Conservation (phyloP, 192 early-diverging fungal species). For the Coemansia sp. region DNA sequence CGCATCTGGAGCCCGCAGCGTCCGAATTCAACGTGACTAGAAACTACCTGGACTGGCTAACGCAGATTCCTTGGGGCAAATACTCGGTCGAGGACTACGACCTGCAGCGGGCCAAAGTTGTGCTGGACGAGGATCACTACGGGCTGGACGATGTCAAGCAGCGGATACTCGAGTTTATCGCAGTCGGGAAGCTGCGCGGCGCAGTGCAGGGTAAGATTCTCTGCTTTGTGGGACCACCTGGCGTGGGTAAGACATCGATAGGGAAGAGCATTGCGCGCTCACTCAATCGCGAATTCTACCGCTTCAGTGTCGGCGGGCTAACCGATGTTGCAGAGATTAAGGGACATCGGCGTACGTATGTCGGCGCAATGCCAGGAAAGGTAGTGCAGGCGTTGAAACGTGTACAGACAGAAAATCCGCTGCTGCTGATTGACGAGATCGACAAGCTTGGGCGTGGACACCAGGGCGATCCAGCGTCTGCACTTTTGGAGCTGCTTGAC, state of each 20-base stretch:
- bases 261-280: conserved; percentile 97
- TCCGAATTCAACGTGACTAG: conserved; percentile 98
- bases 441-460: conserved; percentile 98
- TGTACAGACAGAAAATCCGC: conserved; percentile 97
- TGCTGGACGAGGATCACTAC: conserved; percentile 99
- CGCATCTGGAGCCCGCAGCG: conserved; percentile 89
- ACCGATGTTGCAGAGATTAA: conserved; percentile 99
- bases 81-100: conserved; percentile 90
- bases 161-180: conserved; percentile 98
- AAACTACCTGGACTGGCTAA: conserved; percentile 99
- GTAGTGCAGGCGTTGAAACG: conserved; percentile 98
- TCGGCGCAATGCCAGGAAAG: conserved; percentile 99
- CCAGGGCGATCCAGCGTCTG: conserved; percentile 97
- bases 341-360: conserved; percentile 97
- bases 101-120: conserved; percentile 76
- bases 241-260: conserved; percentile 97
- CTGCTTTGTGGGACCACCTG: conserved; percentile 97
- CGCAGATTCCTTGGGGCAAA: conserved; percentile 95
- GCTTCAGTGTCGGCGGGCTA: conserved; percentile 96
- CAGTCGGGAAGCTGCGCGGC: conserved; percentile 92
- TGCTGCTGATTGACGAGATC: conserved; percentile 98
- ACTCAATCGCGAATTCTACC: conserved; percentile 90
- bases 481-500: conserved; percentile 92
- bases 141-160: conserved; percentile 99
- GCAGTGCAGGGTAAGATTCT: conserved; percentile 99